phyloP scores from a whole-genome alignment of 495 filamentous ascomycete species.

The Rostrohypoxylon terebratum region DNA sequence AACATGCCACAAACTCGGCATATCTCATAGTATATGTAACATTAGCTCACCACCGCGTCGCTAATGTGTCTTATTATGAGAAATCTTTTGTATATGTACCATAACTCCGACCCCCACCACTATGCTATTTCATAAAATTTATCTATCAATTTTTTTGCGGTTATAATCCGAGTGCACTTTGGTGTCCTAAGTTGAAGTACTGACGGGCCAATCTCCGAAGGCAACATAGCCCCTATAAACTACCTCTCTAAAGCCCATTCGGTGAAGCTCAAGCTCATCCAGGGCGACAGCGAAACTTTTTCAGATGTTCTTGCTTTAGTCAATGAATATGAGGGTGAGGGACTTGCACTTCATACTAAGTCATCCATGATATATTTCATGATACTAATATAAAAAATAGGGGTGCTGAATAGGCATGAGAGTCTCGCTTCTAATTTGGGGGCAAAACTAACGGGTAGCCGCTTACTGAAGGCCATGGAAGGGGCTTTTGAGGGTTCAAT shows the following conservation, averaged over 20 bases:
- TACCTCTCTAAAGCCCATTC: slow-evolving; percentile 68
- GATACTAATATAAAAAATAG: slow-evolving; percentile 50
- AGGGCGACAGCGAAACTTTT: slow-evolving; percentile 59
- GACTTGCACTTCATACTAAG: slow-evolving; percentile 2
- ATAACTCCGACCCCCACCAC: slow-evolving; percentile 32
- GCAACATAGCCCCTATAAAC: slow-evolving; percentile 77
- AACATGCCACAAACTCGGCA: not conserved
- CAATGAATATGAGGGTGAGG: slow-evolving; percentile 75
- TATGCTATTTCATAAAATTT: slow-evolving; percentile 27
- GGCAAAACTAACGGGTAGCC: slow-evolving; percentile 82
- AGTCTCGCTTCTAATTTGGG: slow-evolving; percentile 87
- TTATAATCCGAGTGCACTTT: not conserved
- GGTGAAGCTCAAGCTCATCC: slow-evolving; percentile 58
- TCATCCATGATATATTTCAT: slow-evolving; percentile 7
- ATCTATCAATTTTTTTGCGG: slow-evolving; percentile 10
- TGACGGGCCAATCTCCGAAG: slow-evolving; percentile 45
- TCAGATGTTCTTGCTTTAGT: slow-evolving; percentile 70
- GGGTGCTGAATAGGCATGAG: slow-evolving; percentile 84
- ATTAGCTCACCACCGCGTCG: slow-evolving; percentile 10
- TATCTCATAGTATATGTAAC: slow-evolving; percentile 33
- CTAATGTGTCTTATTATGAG: slow-evolving; percentile 15
- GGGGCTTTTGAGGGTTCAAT: slow-evolving; percentile 85
- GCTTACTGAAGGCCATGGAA: slow-evolving; percentile 86
- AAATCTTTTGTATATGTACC: slow-evolving; percentile 17
- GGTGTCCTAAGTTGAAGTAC: slow-evolving; percentile 8